Base-by-base conservation (phyloP, 2,329 filamentous ascomycete genomes). In the Cercospora sp. region DNA sequence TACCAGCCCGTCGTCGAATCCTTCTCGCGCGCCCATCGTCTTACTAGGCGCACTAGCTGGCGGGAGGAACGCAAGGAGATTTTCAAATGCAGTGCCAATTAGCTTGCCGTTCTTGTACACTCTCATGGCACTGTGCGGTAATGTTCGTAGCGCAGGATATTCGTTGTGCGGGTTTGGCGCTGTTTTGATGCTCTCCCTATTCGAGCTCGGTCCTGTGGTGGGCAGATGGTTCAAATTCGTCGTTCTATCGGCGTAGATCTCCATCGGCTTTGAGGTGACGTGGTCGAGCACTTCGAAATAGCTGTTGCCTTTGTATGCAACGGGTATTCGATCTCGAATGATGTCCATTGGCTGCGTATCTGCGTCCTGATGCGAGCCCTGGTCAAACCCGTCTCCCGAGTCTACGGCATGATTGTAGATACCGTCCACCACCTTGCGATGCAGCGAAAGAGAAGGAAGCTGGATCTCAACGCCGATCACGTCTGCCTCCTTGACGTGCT, bases 221-320 rank as follows among this genome's bases (percentile, higher is more conserved):
- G 13, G 88, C 84, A 93, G 90, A 21, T 91, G 82, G 74, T 97
- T 80, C 57, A 82, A 77, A 13, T 81, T 80, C 2, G 82, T 81
- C 3, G 81, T 82, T 34, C 83, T 80, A 71, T 85, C 83, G 45
- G 81, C 79, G 71, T 85, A 85, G 12, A 79, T 91, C 75, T 97
- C 94, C 49, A 98, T 88, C 72, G 96, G 91, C 78, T 97, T 96
- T 10, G 90, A 91, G 0, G 92, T 85, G 74, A 94, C 91, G 79
- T 96, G 96, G 77, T 97, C 93, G 71, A 93, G 91, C 77, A 92
- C 91, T 80, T 98, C 94, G 79, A 97, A 97, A 82, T 96, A 97
- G 63, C 94, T 91, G 78, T 96, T 93, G 51, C 91, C 89, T 80
- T 97, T 97, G 83, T 97, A 96, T 9, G 94, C 89, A 72, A 98